Base-by-base conservation (phyloP, 1,139 yeast species). In the Hemisphaericaspora xylanilytica region DNA sequence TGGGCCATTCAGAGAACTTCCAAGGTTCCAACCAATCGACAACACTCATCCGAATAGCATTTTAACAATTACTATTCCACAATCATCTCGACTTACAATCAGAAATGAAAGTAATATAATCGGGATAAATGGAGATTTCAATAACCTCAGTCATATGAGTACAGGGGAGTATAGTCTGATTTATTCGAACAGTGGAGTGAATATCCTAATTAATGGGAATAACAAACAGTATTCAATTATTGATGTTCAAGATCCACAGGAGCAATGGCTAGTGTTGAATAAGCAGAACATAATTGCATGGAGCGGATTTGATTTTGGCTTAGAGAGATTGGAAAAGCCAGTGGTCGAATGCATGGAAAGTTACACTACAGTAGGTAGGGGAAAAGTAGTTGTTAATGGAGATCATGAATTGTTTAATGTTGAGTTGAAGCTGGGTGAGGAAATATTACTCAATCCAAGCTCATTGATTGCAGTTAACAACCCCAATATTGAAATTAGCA, bases 1-100 rank as follows among this genome's bases (percentile, higher is more conserved):
- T 28, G 75, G 75, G 1, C 75, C 75, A 11, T 70, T 70, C 40
- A 52, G 63, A 12, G 73, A 65, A 38, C 44, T 64, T 13, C 73
- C 74, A 1, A 44, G 48, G 21, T 66, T 68, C 47, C 49, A 48
- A 27, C 63, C 71, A 4, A 36, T 67, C 1, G 73, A 72, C 4
- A 40, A 47, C 10, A 18, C 11, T 10, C 27, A 22, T 25, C 37
- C 27, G 10, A 29, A 24, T 28, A 52, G 58, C 29, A 45, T 67
- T n/a, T 48, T 69, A 35, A 65, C 61, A 39, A 59, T 70, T 12
- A 53, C 59, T 16, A 41, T 70, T 32, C 75, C 75, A 0, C 60
- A 57, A 33, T 55, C 67, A 10, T 60, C 72, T 2, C 47, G 44
- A 24, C 46, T 70, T 26, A 63, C 56, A 40, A 56, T 69, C 17